Conservation (phyloP, 306 rosid species). For the Cicer pinnatifidum region DNA sequence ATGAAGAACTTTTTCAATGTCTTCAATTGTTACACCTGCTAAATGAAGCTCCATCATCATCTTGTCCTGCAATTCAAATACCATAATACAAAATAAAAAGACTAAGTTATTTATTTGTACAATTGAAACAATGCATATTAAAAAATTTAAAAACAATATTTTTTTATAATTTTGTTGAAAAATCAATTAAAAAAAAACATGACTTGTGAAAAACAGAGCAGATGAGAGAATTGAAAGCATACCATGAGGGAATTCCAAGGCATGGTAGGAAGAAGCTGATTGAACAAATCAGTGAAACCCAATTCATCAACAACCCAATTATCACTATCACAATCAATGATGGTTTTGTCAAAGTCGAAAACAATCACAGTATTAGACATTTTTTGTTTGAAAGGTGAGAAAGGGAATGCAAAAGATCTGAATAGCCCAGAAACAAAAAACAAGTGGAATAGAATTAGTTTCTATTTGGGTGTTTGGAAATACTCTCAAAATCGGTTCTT, state of each 20-base stretch:
- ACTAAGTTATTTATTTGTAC: background rate
- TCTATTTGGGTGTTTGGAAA: background rate
- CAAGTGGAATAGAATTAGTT: background rate
- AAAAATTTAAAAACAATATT: background rate
- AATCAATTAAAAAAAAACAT: background rate
- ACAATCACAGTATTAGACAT: conserved; percentile 66
- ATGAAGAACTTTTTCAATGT: conserved; percentile 56
- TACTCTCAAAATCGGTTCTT: conserved; percentile 37
- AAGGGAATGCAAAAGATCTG: background rate
- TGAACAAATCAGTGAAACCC: conserved; percentile 70
- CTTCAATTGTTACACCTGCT: conserved; percentile 60
- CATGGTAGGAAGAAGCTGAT: conserved; percentile 73
- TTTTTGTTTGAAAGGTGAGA: background rate
- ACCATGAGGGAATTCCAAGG: conserved; percentile 95
- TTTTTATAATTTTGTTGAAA: background rate
- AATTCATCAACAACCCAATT: conserved; percentile 78
- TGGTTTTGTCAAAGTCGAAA: conserved; percentile 87
- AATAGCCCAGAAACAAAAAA: conserved; percentile 17
- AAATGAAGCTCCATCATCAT: conserved; percentile 77
- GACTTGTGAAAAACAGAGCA: background rate
- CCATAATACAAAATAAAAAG: background rate
- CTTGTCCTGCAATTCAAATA: conserved; percentile 55
- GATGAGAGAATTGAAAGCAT: background rate
- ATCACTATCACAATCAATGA: conserved; percentile 76
- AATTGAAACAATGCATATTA: background rate